These are phyloP conservation scores for Penicillium sp. DNA, from an alignment of 2,329 filamentous ascomycete genomes.

Conservation along the genomic window DNA sequence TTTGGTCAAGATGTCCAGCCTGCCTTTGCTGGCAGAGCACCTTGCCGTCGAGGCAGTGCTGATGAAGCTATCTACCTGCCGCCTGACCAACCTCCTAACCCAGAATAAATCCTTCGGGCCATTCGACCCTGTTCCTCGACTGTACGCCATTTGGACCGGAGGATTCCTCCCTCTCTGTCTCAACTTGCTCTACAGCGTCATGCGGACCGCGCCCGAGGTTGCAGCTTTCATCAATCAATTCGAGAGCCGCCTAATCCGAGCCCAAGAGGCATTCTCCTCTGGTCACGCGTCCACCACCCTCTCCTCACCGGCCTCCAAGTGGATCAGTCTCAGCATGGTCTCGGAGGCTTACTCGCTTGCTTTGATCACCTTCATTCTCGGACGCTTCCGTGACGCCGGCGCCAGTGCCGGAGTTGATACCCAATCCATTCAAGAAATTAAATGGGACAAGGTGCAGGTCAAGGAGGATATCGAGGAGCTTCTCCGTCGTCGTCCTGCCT, in stretches of 20 bases:
- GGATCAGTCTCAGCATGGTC: slow-evolving; percentile 71
- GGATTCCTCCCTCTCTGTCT: slow-evolving; percentile 85
- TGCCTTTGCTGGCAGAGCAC: slow-evolving; percentile 81
- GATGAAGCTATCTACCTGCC: slow-evolving; percentile 75
- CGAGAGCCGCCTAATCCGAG: slow-evolving; percentile 72
- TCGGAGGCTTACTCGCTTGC: slow-evolving; percentile 78
- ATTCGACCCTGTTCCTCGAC: slow-evolving; percentile 72
- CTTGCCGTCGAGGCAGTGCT: slow-evolving; percentile 86
- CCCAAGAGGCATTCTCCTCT: slow-evolving; percentile 68
- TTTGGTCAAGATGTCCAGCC: slow-evolving; percentile 79
- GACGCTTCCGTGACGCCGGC: slow-evolving; percentile 64
- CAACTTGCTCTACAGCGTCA: slow-evolving; percentile 81
- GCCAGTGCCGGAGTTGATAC: slow-evolving; percentile 60
- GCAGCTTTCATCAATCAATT: slow-evolving; percentile 88
- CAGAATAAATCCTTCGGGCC: slow-evolving; percentile 69
- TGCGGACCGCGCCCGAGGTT: slow-evolving; percentile 79
- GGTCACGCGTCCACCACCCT: slow-evolving; percentile 51
- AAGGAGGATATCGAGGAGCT: slow-evolving; percentile 84
- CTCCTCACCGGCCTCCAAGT: slow-evolving; percentile 51
- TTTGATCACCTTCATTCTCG: slow-evolving; percentile 72
- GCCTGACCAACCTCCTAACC: slow-evolving; percentile 75
- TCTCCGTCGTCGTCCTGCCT: slow-evolving; percentile 66
- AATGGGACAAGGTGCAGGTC: slow-evolving; percentile 72
- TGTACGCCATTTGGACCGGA: slow-evolving; percentile 87
- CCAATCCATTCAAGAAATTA: slow-evolving; percentile 67